Evolutionary conservation across 768 basidiomycete species (phyloP).

Genomic region (Lactarius deliciosus): DNA sequence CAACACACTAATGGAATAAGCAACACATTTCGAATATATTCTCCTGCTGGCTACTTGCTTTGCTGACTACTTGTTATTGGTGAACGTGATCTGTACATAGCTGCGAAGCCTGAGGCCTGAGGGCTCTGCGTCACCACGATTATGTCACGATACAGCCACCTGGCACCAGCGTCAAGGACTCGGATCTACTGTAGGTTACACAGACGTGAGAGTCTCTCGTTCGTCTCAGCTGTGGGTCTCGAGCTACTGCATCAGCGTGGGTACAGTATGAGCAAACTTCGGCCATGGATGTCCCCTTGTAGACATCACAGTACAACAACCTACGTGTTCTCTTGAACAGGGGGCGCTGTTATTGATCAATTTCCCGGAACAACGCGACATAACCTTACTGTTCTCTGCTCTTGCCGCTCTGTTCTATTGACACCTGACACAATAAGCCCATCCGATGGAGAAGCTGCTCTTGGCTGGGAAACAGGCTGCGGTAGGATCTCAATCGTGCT

Average conservation of each 20-base stretch:
- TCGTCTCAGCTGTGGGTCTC: neutral
- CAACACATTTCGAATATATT: neutral
- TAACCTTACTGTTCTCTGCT: neutral
- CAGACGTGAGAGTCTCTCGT: neutral
- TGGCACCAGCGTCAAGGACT: neutral
- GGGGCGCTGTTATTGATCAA: neutral
- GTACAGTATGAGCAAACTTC: neutral
- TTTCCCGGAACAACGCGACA: neutral
- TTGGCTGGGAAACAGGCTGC: neutral
- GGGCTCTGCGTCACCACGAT: no score
- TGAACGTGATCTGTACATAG: neutral
- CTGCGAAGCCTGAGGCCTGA: neutral
- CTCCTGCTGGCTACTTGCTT: neutral
- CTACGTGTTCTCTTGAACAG: neutral
- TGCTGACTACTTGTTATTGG: neutral
- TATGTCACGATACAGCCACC: no score
- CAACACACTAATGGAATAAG: no score
- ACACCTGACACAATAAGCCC: slow-evolving; percentile 1
- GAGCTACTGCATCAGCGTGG: neutral
- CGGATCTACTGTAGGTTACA: neutral
- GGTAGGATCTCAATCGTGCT: neutral
- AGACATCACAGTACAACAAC: neutral
- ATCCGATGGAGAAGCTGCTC: neutral
- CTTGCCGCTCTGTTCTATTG: neutral
- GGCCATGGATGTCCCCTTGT: neutral